These are phyloP conservation scores for Recurvomyces mirabilis DNA, from an alignment of 495 filamentous ascomycete genomes.

Conservation along the genomic window DNA sequence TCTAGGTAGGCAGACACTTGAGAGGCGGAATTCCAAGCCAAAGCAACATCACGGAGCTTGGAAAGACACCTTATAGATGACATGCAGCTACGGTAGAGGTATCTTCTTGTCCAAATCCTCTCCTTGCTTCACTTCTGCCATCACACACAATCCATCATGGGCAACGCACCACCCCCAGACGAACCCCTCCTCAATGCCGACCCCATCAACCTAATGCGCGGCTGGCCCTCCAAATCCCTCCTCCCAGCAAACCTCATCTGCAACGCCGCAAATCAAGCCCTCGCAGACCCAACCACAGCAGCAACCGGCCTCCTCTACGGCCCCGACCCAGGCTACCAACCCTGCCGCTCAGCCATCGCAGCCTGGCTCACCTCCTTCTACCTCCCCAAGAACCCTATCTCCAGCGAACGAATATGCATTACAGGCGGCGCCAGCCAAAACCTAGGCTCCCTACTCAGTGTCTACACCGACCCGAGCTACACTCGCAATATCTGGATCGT, in stretches of 20 bases:
- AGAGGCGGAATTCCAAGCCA: no score
- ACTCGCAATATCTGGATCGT: conserved; percentile 71
- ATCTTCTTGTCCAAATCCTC: no score
- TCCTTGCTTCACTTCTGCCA: no score
- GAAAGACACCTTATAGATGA: no score
- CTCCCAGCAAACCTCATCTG: conserved; percentile 52
- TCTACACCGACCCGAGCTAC: conserved; percentile 65
- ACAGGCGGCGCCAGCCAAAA: conserved; percentile 72
- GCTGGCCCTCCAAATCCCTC: conserved; percentile 60
- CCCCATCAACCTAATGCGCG: conserved; percentile 54
- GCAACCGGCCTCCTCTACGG: conserved; percentile 60
- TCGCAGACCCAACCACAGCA: conserved; percentile 47
- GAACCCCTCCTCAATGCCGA: neutral
- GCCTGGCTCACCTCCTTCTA: conserved; percentile 61
- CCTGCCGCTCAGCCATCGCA: conserved; percentile 52
- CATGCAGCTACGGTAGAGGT: no score
- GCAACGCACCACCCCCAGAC: neutral
- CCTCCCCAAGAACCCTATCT: conserved; percentile 22
- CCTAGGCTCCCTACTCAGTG: conserved; percentile 57
- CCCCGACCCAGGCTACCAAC: conserved; percentile 61
- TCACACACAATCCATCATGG: neutral
- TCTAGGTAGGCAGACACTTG: no score
- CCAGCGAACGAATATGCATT: conserved; percentile 56
- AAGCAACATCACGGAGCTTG: no score
- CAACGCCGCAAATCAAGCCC: conserved; percentile 41